Base-by-base conservation (phyloP, 2,329 filamentous ascomycete genomes). In the Ophiostoma sp. region DNA sequence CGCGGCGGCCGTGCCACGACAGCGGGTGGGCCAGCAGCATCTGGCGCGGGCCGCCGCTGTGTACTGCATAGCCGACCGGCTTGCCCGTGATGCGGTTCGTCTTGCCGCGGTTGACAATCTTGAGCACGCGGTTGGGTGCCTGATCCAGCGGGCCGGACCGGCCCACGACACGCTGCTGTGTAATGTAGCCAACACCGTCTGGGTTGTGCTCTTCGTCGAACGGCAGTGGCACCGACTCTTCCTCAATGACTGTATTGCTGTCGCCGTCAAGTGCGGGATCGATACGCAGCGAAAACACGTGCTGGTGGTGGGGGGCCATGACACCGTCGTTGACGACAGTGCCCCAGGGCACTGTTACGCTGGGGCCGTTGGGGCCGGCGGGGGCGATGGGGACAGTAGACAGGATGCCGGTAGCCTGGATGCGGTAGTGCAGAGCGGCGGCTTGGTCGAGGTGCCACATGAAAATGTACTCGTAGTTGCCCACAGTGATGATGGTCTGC, bases 401-500 rank as follows among this genome's bases (percentile, higher is more conserved):
- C n/a, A 91, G 80, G 52, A 91, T 86, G 1, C 89, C 89, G 0
- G 89, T 91, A 0, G 89, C 88, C 1, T 88, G 82, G 0, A 85
- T 84, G 76, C 91, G 88, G 57, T 89, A 79, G 0, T 81, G 83
- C 69, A 91, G 83, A 3, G 82, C 84, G 1, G 85, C 89, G 1
- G 86, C 83, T 67, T 88, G 87, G 73, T 89, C 84, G 69, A 91
- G 84, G 73, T 81, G 81, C 68, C 80, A 85, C 66, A 80, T 79
- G 57, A 85, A 82, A 4, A 83, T 79, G 70, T 85, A 91, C 75
- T 91, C 89, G 78, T 91, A 91, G 78, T 91, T 91, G 20, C 35
- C 86, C 0, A 90, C 81, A 0, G 89, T 91, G 74, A 89, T 86
- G 76, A 90, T 88, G 76, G 85, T 89, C 74, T 91, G 89, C 4